phyloP scores from a whole-genome alignment of 352 stramenopile species.

The Ochromonadaceae sp. region DNA sequence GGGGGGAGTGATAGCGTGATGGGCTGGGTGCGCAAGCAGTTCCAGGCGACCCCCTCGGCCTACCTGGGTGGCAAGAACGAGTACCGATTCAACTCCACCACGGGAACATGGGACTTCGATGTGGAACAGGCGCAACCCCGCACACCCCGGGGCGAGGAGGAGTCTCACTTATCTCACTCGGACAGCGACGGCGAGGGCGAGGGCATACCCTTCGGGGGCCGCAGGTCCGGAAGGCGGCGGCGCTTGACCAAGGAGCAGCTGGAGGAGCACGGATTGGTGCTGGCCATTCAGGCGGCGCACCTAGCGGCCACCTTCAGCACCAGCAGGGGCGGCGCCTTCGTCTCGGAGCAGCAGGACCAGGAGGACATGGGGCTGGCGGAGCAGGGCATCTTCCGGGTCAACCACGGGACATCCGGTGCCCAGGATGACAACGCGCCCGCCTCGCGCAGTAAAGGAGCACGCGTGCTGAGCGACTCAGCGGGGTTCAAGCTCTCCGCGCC shows the following conservation, averaged over 20 bases:
- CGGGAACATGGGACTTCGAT: not conserved
- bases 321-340: too few species aligned
- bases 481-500: not conserved
- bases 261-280: constrained; percentile 18
- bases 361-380: too few species aligned
- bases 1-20: not conserved
- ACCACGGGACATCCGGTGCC: too few species aligned
- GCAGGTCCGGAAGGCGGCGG: constrained; percentile 15
- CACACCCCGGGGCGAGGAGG: too few species aligned
- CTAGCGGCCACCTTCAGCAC: constrained; percentile 7
- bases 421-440: too few species aligned
- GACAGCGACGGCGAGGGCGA: too few species aligned
- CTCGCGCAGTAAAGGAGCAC: too few species aligned
- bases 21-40: not conserved
- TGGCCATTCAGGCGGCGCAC: constrained; percentile 22
- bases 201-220: too few species aligned
- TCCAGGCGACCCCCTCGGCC: not conserved
- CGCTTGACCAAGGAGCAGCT: not conserved
- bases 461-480: too few species aligned
- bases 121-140: not conserved
- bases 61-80: constrained; percentile 27
- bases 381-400: too few species aligned
- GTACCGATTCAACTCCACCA: constrained; percentile 25
- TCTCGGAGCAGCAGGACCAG: too few species aligned
- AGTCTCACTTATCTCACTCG: too few species aligned